These are phyloP conservation scores for Fusarium vanettenii DNA, from an alignment of 2,329 filamentous ascomycete genomes.

Conservation along the genomic window DNA sequence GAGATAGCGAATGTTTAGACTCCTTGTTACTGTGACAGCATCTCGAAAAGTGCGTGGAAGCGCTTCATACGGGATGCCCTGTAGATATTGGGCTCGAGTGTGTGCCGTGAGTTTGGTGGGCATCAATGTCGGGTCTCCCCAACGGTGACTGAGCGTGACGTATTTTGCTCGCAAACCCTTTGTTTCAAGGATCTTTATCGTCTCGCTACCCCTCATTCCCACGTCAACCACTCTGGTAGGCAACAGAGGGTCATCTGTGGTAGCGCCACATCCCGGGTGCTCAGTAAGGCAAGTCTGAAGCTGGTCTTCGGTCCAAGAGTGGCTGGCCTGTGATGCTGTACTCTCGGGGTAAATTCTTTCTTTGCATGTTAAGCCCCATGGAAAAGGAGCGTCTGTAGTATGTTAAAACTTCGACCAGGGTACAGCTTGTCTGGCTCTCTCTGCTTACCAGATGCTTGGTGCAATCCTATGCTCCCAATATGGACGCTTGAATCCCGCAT, in stretches of 20 bases:
- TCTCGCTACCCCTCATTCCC: accelerated
- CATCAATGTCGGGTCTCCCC: not conserved
- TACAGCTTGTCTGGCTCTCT: not conserved
- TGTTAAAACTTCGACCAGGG: not conserved
- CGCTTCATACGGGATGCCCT: not conserved
- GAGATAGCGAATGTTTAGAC: not conserved
- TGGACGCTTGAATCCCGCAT: too few species aligned
- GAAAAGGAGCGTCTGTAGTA: not conserved
- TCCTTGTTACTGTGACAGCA: not conserved
- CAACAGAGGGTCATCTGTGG: not conserved
- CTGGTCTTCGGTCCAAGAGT: not conserved
- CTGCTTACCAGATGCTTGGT: not conserved
- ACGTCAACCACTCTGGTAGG: not conserved
- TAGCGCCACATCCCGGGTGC: not conserved
- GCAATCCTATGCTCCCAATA: not conserved
- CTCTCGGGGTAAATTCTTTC: not conserved
- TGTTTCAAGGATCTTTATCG: not conserved
- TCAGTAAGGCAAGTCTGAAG: not conserved
- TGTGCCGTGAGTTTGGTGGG: not conserved
- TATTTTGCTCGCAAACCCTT: not conserved
- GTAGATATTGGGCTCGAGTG: not conserved
- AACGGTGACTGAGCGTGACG: not conserved
- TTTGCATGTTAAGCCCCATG: not conserved
- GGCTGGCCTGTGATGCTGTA: not conserved
- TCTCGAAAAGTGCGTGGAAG: not conserved